A percentile compares a stretch with the other conserved stretches of the same genome.
phyloP scores from a whole-genome alignment of 257 asterid genomes.

The Scutellaria baicalensis region DNA sequence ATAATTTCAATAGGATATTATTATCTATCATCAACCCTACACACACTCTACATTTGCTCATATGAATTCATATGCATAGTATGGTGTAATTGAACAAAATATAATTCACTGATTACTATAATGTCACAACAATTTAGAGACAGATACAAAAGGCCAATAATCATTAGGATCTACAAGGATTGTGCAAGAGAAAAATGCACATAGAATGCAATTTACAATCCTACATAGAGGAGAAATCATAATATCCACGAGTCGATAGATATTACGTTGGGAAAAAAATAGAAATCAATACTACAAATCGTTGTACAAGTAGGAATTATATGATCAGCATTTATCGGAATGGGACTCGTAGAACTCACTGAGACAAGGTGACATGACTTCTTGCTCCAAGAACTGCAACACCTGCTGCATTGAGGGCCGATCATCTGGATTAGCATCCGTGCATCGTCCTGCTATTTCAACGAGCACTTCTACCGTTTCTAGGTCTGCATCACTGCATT shows the following conservation, averaged over 20 bases:
- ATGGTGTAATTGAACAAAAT: too few species aligned
- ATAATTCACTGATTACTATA: not conserved
- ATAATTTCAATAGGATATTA: too few species aligned
- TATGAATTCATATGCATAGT: too few species aligned
- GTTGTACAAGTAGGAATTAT: not conserved
- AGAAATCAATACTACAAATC: not conserved
- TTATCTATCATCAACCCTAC: too few species aligned
- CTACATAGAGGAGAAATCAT: slow-evolving; percentile 2
- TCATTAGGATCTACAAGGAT: not conserved
- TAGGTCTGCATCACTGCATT: slow-evolving; percentile 62
- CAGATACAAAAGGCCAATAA: not conserved
- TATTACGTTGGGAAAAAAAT: too few species aligned
- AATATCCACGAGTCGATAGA: not conserved
- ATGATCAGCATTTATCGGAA: slow-evolving; percentile 61
- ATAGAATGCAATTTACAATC: slow-evolving; percentile 11
- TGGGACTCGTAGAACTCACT: slow-evolving; percentile 82
- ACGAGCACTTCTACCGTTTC: slow-evolving; percentile 82
- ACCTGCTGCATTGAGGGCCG: slow-evolving; percentile 92
- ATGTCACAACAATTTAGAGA: not conserved
- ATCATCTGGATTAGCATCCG: slow-evolving; percentile 73
- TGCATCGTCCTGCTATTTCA: slow-evolving; percentile 85
- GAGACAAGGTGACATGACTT: slow-evolving; percentile 82
- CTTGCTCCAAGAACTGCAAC: slow-evolving; percentile 85
- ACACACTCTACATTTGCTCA: too few species aligned
- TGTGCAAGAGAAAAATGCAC: slow-evolving; percentile 17